Evolutionary conservation across 1,139 yeast genomes (phyloP).

Genomic region (Yamadazyma triangularis): DNA sequence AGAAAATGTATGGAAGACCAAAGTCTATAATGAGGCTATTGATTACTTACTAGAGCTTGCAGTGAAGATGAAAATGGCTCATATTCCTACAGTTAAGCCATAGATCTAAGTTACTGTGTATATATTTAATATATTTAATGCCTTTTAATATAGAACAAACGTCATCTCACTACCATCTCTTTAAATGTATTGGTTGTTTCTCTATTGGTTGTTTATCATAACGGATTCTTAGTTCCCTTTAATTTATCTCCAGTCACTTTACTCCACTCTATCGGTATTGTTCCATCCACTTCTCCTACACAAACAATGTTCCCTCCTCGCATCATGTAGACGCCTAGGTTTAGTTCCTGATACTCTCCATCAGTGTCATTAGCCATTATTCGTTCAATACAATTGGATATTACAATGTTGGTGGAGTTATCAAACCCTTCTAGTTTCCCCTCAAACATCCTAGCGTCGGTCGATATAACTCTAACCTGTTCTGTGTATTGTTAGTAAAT

Average conservation of each 20-base stretch:
- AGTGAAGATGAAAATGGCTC: constrained; percentile 67
- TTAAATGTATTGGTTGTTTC: too few species aligned
- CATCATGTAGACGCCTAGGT: constrained; percentile 60
- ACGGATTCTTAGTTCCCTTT: constrained; percentile 41
- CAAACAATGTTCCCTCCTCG: constrained; percentile 84
- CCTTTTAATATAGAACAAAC: too few species aligned
- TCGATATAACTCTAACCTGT: constrained; percentile 70
- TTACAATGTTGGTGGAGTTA: constrained; percentile 68
- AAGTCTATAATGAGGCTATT: constrained; percentile 86
- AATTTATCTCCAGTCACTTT: constrained; percentile 36
- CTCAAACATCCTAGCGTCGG: constrained; percentile 72
- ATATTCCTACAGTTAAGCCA: constrained; percentile 46
- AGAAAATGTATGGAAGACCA: constrained; percentile 86
- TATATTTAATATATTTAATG: too few species aligned
- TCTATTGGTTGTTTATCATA: too few species aligned
- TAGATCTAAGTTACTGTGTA: constrained; percentile 6
- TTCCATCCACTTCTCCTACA: constrained; percentile 65
- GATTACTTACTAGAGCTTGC: constrained; percentile 86
- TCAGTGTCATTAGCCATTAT: constrained; percentile 42
- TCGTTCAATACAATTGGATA: constrained; percentile 57
- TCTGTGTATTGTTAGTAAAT: too few species aligned
- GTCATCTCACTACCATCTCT: too few species aligned
- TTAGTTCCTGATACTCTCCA: constrained; percentile 44
- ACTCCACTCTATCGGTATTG: constrained; percentile 51
- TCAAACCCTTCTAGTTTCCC: constrained; percentile 82